Evolutionary conservation across 768 basidiomycete species (phyloP).

Genomic region (Phaeolepiota aurea): DNA sequence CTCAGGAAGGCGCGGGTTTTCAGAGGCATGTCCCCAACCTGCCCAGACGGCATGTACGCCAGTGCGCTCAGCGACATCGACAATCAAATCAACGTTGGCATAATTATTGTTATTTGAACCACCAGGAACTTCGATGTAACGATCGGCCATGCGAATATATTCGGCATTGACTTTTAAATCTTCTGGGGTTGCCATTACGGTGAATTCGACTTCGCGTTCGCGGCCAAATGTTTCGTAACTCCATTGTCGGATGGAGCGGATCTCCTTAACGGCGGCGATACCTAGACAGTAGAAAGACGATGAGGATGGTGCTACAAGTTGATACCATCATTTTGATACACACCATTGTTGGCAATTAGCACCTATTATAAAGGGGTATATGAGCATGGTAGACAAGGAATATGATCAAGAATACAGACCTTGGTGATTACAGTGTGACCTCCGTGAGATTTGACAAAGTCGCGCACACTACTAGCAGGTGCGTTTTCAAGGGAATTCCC

Average conservation of each 20-base stretch:
- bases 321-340: conserved; percentile 9
- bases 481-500: conserved; percentile 89
- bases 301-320: conserved; percentile 16
- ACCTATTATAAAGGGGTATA: conserved; percentile 43
- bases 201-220: conserved; percentile 95
- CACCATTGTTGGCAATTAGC: conserved; percentile 97
- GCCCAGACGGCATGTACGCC: conserved; percentile 99
- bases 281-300: too few species aligned
- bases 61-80: conserved; percentile 93
- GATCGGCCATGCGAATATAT: conserved; percentile 99
- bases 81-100: conserved; percentile 98
- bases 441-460: conserved; percentile 86
- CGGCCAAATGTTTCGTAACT: conserved; percentile 98
- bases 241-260: conserved; percentile 98
- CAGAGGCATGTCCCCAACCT: conserved; percentile 99
- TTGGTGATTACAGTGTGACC: conserved; percentile 99
- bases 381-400: conserved; percentile 1
- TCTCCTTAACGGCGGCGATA: conserved; percentile 99
- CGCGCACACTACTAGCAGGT: conserved; percentile 66
- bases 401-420: conserved; percentile 36
- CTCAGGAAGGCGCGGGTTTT: conserved; percentile 95
- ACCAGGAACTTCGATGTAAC: conserved; percentile 97
- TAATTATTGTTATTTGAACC: conserved; percentile 99
- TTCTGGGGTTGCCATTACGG: conserved; percentile 99
- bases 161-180: conserved; percentile 98